Conservation (phyloP, 495 filamentous ascomycete species). For the Daldinia decipiens region DNA sequence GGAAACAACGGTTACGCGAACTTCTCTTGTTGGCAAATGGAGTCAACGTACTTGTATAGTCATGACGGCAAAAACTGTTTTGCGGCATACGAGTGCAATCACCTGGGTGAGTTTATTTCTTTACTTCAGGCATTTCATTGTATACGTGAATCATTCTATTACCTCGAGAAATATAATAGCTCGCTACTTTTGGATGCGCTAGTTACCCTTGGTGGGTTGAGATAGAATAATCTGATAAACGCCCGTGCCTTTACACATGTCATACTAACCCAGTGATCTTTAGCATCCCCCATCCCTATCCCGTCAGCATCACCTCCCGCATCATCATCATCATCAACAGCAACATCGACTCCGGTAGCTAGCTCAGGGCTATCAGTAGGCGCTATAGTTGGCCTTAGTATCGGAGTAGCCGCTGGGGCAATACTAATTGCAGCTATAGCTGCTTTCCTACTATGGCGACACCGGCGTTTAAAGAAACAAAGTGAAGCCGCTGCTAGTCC, state of each 20-base stretch:
- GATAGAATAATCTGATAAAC: background rate
- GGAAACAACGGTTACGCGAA: constrained; percentile 52
- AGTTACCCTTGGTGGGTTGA: background rate
- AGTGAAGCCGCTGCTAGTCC: background rate
- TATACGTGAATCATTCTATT: no score
- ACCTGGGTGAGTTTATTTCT: constrained; percentile 31
- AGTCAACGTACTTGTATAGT: constrained; percentile 42
- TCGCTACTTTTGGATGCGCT: background rate
- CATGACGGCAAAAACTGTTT: constrained; percentile 47
- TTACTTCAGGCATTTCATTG: no score
- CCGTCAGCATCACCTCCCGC: constrained; percentile 22
- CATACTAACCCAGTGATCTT: constrained; percentile 7
- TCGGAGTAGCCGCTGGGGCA: constrained; percentile 22
- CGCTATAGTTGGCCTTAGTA: constrained; percentile 35
- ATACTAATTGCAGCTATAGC: constrained; percentile 20
- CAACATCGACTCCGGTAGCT: constrained; percentile 14
- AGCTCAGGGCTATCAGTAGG: constrained; percentile 24
- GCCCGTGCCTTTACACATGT: background rate
- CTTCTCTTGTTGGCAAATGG: constrained; percentile 53
- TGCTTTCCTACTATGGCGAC: constrained; percentile 25
- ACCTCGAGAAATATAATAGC: background rate
- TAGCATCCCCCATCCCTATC: constrained; percentile 14
- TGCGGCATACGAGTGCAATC: constrained; percentile 53
- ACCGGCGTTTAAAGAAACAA: constrained; percentile 13
- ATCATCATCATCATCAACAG: constrained; percentile 5